Evolutionary conservation across 1,139 yeast genomes (phyloP).

Genomic region (Geotrichum bryndzae): DNA sequence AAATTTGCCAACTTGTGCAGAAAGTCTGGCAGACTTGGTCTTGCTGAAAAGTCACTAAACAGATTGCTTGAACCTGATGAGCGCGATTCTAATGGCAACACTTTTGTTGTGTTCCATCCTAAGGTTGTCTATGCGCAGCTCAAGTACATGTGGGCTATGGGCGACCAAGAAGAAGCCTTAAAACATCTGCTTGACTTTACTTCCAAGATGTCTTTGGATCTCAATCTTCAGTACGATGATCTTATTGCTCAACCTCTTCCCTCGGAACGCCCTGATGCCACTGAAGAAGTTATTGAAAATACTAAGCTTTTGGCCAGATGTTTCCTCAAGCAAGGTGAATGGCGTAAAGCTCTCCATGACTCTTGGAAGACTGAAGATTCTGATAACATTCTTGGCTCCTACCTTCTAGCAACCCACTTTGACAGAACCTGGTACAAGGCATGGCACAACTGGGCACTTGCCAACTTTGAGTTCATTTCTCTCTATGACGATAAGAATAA

Average conservation of each 20-base stretch:
- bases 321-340: constrained; percentile 94
- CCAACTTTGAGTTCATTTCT: constrained; percentile 91
- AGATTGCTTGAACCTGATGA: constrained; percentile 56
- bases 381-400: constrained; percentile 80
- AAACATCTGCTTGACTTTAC: constrained; percentile 84
- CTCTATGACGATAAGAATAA: constrained; percentile 33
- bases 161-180: constrained; percentile 80
- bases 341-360: constrained; percentile 80
- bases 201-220: constrained; percentile 79
- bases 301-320: constrained; percentile 89
- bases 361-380: constrained; percentile 76
- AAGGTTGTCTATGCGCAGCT: constrained; percentile 95
- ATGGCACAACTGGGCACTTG: constrained; percentile 99
- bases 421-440: constrained; percentile 95
- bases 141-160: constrained; percentile 96
- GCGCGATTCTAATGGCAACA: constrained; percentile 40
- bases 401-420: constrained; percentile 87
- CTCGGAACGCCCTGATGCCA: constrained; percentile 64
- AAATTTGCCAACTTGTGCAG: constrained; percentile 94
- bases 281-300: constrained; percentile 73
- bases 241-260: constrained; percentile 86
- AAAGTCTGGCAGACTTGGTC: constrained; percentile 83
- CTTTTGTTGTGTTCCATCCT: constrained; percentile 40
- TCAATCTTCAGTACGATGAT: constrained; percentile 47
- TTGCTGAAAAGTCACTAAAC: constrained; percentile 88